These are phyloP conservation scores for Rhododendron molle DNA, from an alignment of 148 eudicot species.

Conservation along the genomic window DNA sequence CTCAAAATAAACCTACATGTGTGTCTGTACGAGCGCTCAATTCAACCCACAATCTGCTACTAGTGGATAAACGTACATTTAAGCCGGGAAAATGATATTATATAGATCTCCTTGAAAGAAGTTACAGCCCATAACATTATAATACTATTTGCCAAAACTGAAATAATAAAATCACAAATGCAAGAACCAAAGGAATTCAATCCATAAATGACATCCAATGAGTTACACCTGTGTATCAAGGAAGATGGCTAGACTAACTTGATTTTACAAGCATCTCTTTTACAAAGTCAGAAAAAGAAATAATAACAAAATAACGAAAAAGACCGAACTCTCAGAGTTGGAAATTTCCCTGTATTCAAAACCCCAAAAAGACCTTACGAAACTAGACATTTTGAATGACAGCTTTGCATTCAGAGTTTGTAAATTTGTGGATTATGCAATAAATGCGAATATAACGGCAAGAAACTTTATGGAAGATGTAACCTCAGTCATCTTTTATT, in stretches of 20 bases:
- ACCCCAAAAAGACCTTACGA: background rate
- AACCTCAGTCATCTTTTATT: slow-evolving; percentile 15
- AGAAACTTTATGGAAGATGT: background rate
- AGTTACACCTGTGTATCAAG: background rate
- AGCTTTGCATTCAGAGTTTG: background rate
- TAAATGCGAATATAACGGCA: background rate
- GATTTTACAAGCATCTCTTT: background rate
- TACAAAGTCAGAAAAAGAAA: background rate
- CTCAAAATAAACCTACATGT: background rate
- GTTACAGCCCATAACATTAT: too few relatives aligned
- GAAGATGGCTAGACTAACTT: background rate
- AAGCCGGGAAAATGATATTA: background rate
- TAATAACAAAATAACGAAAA: background rate
- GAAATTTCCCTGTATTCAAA: background rate
- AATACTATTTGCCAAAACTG: background rate
- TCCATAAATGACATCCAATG: background rate
- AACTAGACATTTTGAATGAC: background rate
- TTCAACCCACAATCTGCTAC: background rate
- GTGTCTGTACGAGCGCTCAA: background rate
- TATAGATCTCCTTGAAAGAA: background rate
- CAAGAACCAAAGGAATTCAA: background rate
- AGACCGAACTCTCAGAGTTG: background rate
- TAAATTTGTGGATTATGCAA: background rate
- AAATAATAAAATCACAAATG: background rate
- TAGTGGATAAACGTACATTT: background rate